These are phyloP conservation scores for Penicillium crystallinum DNA, from an alignment of 495 filamentous ascomycete species.

Conservation along the genomic window DNA sequence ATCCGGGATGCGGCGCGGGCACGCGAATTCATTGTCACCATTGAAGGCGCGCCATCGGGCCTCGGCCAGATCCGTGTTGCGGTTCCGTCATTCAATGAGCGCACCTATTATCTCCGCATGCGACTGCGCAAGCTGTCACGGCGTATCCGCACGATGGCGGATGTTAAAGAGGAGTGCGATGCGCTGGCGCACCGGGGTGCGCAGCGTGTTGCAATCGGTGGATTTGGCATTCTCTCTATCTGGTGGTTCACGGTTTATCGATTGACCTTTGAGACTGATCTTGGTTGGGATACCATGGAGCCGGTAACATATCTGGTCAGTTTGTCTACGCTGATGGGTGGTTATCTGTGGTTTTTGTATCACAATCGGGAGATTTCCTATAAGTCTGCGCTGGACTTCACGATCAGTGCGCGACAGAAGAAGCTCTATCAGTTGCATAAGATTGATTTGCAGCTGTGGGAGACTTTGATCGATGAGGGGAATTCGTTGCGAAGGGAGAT, in stretches of 20 bases:
- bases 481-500: constrained; percentile 79
- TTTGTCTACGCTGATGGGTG: constrained; percentile 75
- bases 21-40: constrained; percentile 77
- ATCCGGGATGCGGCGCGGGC: constrained; percentile 84
- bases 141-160: constrained; percentile 60
- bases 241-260: constrained; percentile 83
- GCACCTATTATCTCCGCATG: constrained; percentile 79
- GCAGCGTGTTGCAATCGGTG: constrained; percentile 72
- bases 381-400: constrained; percentile 77
- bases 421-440: constrained; percentile 69
- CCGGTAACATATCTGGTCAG: constrained; percentile 86
- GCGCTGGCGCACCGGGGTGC: constrained; percentile 66
- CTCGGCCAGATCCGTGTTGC: constrained; percentile 66
- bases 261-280: constrained; percentile 70
- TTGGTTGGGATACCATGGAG: constrained; percentile 90
- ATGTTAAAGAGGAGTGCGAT: constrained; percentile 80
- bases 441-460: constrained; percentile 74
- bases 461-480: constrained; percentile 70
- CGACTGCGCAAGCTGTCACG: constrained; percentile 64
- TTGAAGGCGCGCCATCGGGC: constrained; percentile 60
- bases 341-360: constrained; percentile 92
- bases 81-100: constrained; percentile 82
- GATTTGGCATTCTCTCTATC: constrained; percentile 60
- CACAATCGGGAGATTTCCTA: constrained; percentile 88
- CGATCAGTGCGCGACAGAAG: constrained; percentile 70